Percentiles rank a stretch among this genome's conserved stretches.
Evolutionary conservation across 83 land plant genomes (phyloP).

Genomic region (Picea abies): DNA sequence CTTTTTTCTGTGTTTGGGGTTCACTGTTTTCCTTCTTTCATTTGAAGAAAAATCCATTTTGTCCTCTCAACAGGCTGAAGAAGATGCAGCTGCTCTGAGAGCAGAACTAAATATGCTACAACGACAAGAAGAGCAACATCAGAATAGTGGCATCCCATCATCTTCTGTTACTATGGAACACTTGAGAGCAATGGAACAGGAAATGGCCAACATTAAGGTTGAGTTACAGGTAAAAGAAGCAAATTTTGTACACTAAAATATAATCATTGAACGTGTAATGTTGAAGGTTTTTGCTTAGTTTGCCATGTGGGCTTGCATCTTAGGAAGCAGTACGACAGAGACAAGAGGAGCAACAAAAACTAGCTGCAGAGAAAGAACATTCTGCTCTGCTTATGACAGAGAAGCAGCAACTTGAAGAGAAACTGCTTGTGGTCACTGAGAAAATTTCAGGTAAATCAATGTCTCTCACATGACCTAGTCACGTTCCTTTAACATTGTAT

Average conservation of each 20-base stretch:
- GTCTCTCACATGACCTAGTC: not conserved
- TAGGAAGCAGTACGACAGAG: conserved; percentile 44
- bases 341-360: conserved; percentile 49
- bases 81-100: conserved; percentile 81
- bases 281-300: too few species aligned
- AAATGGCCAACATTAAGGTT: conserved; percentile 41
- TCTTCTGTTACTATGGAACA: conserved; percentile 31
- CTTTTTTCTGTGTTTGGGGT: not conserved
- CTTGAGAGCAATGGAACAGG: conserved; percentile 51
- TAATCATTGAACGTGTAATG: too few species aligned
- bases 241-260: too few species aligned
- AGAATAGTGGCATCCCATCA: conserved; percentile 23
- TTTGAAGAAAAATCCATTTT: not conserved
- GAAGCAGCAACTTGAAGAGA: conserved; percentile 61
- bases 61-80: conserved; percentile 61
- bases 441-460: conserved; percentile 37
- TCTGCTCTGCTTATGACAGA: conserved; percentile 41
- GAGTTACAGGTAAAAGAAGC: conserved; percentile 41
- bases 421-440: conserved; percentile 22
- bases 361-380: conserved; percentile 50
- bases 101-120: conserved; percentile 64
- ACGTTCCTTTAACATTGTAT: not conserved
- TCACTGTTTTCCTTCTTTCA: not conserved
- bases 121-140: conserved; percentile 48
- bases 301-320: not conserved